A percentile compares a stretch with the other conserved stretches of the same genome.
Conservation (phyloP, 1,284 basidiomycete genomes). For the Athelia sp. region DNA sequence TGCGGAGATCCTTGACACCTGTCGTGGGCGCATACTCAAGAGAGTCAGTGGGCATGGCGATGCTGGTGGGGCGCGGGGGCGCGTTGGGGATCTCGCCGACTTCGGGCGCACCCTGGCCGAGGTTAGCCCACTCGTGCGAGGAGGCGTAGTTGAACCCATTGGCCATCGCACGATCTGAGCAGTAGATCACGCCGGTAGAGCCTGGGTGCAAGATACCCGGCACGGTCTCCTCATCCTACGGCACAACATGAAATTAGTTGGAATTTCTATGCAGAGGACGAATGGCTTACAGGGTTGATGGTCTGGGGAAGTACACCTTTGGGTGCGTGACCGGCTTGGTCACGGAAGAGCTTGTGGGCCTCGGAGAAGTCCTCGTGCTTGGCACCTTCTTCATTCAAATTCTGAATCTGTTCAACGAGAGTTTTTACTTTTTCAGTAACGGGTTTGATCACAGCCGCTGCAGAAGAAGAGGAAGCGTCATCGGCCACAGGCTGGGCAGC, state of each 20-base stretch:
- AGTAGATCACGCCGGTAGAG: slow-evolving; percentile 81
- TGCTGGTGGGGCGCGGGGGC: slow-evolving; percentile 56
- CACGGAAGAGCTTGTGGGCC: slow-evolving; percentile 79
- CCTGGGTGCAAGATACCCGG: slow-evolving; percentile 79
- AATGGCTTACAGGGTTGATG: slow-evolving; percentile 50
- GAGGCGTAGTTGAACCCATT: slow-evolving; percentile 81
- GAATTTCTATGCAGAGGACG: slow-evolving; percentile 13
- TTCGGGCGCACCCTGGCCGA: slow-evolving; percentile 87
- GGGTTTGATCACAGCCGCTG: neutral
- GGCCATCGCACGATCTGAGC: slow-evolving; percentile 83
- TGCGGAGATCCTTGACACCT: slow-evolving; percentile 75
- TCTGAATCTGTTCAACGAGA: slow-evolving; percentile 3
- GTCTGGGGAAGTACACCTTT: slow-evolving; percentile 61
- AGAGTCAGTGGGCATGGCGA: slow-evolving; percentile 67
- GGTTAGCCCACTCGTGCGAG: slow-evolving; percentile 67
- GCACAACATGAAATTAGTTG: slow-evolving; percentile 5
- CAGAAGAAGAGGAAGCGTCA: neutral
- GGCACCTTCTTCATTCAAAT: slow-evolving; percentile 13
- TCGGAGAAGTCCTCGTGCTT: slow-evolving; percentile 77
- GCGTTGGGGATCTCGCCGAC: slow-evolving; percentile 80
- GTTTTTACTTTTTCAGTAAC: neutral
- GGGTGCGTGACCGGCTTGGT: slow-evolving; percentile 62
- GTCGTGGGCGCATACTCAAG: slow-evolving; percentile 93
- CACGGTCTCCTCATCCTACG: slow-evolving; percentile 75
- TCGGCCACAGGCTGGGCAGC: neutral